Evolutionary conservation across 257 asterid species (phyloP).

Genomic region (Salvia rosmarinus): DNA sequence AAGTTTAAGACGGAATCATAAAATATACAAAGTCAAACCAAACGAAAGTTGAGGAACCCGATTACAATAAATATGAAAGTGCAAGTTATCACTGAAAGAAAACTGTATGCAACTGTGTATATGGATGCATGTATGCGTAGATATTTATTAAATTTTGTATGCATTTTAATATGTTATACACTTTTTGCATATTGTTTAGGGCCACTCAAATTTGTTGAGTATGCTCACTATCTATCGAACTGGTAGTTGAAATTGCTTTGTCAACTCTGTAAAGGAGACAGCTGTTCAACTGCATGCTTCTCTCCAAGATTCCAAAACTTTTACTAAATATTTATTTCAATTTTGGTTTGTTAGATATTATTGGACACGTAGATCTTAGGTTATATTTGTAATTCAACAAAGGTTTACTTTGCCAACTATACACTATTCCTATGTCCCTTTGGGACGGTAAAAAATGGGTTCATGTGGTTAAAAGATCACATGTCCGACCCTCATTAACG

Average conservation of each 20-base stretch:
- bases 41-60: too few relatives aligned
- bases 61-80: not conserved
- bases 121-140: not conserved
- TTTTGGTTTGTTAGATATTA: not conserved
- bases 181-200: conserved; percentile 22
- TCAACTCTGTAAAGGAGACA: conserved; percentile 41
- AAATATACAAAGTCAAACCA: too few relatives aligned
- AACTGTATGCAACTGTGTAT: not conserved
- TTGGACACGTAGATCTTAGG: not conserved
- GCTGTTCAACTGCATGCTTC: conserved; percentile 41
- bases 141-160: not conserved
- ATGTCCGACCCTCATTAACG: too few relatives aligned
- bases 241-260: conserved; percentile 45
- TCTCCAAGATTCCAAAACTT: not conserved
- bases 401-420: not conserved
- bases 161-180: not conserved
- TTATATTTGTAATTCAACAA: not conserved
- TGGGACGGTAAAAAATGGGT: too few relatives aligned
- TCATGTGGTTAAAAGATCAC: too few relatives aligned
- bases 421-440: not conserved
- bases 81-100: not conserved
- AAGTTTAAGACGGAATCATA: too few relatives aligned
- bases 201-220: conserved; percentile 25
- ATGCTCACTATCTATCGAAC: conserved; percentile 26
- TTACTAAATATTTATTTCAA: not conserved